Base-by-base conservation (phyloP, 768 basidiomycete genomes). In the Tulasnella sp. region DNA sequence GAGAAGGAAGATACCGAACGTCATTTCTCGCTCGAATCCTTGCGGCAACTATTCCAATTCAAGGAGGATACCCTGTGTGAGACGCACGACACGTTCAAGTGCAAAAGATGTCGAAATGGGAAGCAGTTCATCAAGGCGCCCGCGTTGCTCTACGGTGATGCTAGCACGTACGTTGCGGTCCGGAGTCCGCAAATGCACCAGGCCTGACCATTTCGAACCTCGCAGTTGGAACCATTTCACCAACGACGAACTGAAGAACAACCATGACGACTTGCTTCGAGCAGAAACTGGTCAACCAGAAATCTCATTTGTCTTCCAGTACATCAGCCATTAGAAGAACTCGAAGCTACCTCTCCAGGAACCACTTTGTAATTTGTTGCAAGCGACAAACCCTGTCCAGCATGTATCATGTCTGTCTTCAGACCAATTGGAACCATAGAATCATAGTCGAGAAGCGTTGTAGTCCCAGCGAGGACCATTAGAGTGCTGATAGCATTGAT, bases 1-100 rank as follows among this genome's bases (percentile, higher is more conserved):
- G 95, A 97, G 84, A 96, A 95, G 82, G 94, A 97, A 85, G 94
- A 97, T 82, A 89, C 94, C 0, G 96, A 97, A 81, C 91, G 97
- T 10, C 97, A 99, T 84, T 99, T 98, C 85, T 95, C 95, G 3
- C 82, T 92, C 73, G 95, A 98, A 81, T 87, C 92, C 23, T 89
- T 99, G 39, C 88, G 95, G 57, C 92, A 98, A 83, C 86, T 99
- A 61, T 99, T 99, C 87, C 86, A 89, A 46, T 96, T 96, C 86
- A 95, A 96, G 77, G 91, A 95, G 81, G 85, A 89, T 70, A 96
- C 95, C 7, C 83, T 90, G 13, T 95, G 93, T 81, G 95, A 99
- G 83, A 99, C 98, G 44, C 98, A 99, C 81, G 97, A 99, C 82
- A 96, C 95, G 10, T 99, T 97, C 89, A 99, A 99, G 85, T 96